Evolutionary conservation across 768 basidiomycete genomes (phyloP).

Genomic region (Pleurotus citrinopileatus): DNA sequence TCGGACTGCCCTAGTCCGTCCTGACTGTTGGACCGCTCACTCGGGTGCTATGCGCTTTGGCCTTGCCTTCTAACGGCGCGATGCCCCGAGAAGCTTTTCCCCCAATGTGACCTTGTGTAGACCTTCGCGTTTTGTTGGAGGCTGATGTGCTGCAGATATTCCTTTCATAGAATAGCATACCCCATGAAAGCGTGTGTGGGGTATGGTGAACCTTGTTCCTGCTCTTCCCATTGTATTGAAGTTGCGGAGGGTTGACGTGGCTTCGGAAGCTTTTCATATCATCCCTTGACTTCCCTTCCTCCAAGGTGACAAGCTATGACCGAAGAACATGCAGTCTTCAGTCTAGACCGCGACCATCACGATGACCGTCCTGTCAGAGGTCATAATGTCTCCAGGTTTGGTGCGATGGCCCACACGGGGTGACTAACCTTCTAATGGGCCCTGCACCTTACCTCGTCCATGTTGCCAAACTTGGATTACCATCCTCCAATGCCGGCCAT

Average conservation of each 20-base stretch:
- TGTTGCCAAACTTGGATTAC: background rate
- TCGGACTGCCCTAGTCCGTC: background rate
- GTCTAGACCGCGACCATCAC: conserved; percentile 4
- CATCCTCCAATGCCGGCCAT: background rate
- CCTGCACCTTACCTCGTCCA: background rate
- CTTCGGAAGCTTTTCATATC: conserved; percentile 7
- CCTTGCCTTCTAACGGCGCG: conserved; percentile 3
- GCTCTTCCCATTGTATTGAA: background rate
- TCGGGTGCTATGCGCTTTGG: background rate
- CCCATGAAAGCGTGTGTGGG: conserved; percentile 7
- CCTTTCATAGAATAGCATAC: conserved; percentile 1
- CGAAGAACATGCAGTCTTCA: background rate
- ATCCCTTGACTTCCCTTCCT: background rate
- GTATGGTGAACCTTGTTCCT: conserved; percentile 3
- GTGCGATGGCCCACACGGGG: background rate
- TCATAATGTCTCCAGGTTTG: conserved; percentile 2
- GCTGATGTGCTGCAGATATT: background rate
- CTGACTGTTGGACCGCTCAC: background rate
- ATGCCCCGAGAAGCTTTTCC: background rate
- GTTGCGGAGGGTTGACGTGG: conserved; percentile 3
- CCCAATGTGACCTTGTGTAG: background rate
- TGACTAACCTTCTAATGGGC: background rate
- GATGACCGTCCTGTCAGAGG: conserved; percentile 2
- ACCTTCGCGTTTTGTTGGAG: background rate
- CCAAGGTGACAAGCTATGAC: conserved; percentile 10